Base-by-base conservation (phyloP, 2,329 filamentous ascomycete genomes). In the Paracorniculantispora psalliotae region DNA sequence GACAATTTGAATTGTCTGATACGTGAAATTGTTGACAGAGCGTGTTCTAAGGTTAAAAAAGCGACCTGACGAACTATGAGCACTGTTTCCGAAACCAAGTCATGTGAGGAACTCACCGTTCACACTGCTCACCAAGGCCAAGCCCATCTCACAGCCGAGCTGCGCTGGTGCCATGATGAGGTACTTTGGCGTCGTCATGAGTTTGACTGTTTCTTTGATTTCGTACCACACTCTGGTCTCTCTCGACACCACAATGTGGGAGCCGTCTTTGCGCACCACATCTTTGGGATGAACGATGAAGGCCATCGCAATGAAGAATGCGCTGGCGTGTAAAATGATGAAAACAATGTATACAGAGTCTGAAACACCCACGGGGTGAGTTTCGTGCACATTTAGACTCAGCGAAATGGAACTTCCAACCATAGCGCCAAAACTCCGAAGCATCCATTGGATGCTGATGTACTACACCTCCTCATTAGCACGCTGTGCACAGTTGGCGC, bases 331-430 rank as follows among this genome's bases (percentile, higher is more conserved):
- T n/a, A 57, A 3, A 5, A 60, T 50, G 19, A 63, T 60, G 33
- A 63, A 63, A 19, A 58, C 50, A 28, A 63, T 61, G 57, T 63
- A 63, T 3, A 61, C 61, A 23, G 50, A 17, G 8, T 51, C 44
- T 1, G 52, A 53, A 1, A 57, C 57, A 9, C 61, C 61, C 3
- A 58, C 53, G 1, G 59, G 57, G 10, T 43, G 26, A 2, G 57
- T 54, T 33, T 61, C 19, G 26, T 61, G 25, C 19, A 59, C 37
- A 21, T 61, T 62, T 4, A 59, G 10, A 43, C 50, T 47, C 12
- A 61, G 43, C 10, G 59, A 55, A 15, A 63, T 58, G 28, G 57
- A 41, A 17, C 54, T 58, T 17, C 61, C 61, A 17, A 62, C 61
- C 17, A 58, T 47, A 37, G 59, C 54, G 23, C 59, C 57, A 10